Percentiles rank a stretch among this genome's conserved stretches.
phyloP scores from a whole-genome alignment of 2,329 filamentous ascomycete species.

The Calonectria pseudoturangicola region DNA sequence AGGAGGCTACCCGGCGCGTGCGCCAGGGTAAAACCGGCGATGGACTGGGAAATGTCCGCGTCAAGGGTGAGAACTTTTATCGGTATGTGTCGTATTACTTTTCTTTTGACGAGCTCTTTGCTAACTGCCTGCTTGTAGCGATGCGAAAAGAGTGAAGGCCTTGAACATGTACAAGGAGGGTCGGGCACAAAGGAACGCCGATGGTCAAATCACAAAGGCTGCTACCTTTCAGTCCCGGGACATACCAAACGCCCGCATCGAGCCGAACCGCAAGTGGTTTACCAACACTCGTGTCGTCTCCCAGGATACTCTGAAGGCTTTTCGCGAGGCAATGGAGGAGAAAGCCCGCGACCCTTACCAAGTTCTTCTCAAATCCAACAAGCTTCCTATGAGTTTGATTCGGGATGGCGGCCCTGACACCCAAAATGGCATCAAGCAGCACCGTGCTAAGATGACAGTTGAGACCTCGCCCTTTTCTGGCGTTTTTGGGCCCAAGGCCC shows the following conservation, averaged over 20 bases:
- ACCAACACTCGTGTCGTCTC: constrained; percentile 93
- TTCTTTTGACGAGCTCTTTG: neutral
- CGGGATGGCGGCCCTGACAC: constrained; percentile 80
- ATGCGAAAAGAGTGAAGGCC: constrained; percentile 90
- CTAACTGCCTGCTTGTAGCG: constrained; percentile 57
- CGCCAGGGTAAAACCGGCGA: constrained; percentile 90
- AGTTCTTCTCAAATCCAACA: constrained; percentile 97
- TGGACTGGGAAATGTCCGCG: constrained; percentile 92
- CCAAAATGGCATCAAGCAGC: constrained; percentile 91
- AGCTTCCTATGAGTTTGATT: constrained; percentile 96
- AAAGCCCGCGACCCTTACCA: constrained; percentile 93
- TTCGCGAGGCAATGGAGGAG: constrained; percentile 94
- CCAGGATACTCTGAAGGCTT: constrained; percentile 89
- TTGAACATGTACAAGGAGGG: constrained; percentile 95
- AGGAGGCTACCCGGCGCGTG: constrained; percentile 87
- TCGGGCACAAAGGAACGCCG: constrained; percentile 86
- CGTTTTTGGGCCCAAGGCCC: constrained; percentile 94
- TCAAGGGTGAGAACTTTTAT: constrained; percentile 99
- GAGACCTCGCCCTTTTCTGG: constrained; percentile 90
- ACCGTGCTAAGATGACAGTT: constrained; percentile 94
- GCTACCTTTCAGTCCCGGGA: constrained; percentile 90
- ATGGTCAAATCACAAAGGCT: constrained; percentile 89
- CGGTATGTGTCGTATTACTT: constrained; percentile 69
- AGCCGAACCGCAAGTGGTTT: constrained; percentile 99
- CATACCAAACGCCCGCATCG: constrained; percentile 87